phyloP scores from a whole-genome alignment of 2,329 filamentous ascomycete species.

The Huntiella moniliformis region DNA sequence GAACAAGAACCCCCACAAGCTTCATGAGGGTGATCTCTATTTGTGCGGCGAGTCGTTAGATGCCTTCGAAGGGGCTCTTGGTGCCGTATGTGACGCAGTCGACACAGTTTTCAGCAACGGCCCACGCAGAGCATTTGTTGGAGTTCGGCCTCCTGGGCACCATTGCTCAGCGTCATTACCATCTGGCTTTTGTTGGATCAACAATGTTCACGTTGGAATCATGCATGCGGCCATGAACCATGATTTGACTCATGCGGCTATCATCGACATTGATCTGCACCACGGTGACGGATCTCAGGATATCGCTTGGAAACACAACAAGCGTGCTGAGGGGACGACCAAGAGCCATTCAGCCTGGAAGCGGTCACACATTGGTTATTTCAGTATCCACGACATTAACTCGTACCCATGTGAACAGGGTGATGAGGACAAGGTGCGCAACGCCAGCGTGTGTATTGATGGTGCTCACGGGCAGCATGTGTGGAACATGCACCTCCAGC shows the following conservation, averaged over 20 bases:
- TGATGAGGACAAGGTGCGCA: constrained; percentile 84
- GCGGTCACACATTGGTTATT: constrained; percentile 82
- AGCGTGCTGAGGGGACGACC: constrained; percentile 50
- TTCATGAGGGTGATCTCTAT: constrained; percentile 85
- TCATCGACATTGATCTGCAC: constrained; percentile 80
- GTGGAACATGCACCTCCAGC: constrained; percentile 87
- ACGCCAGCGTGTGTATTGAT: constrained; percentile 85
- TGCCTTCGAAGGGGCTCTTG: constrained; percentile 78
- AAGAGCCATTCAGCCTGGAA: constrained; percentile 62
- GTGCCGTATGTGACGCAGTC: constrained; percentile 83
- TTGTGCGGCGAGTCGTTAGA: constrained; percentile 69
- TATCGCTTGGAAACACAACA: constrained; percentile 82
- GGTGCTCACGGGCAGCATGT: constrained; percentile 85
- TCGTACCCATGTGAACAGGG: constrained; percentile 91
- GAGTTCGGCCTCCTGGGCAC: constrained; percentile 80
- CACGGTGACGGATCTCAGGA: constrained; percentile 92
- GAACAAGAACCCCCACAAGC: constrained; percentile 26
- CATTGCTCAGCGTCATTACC: constrained; percentile 82
- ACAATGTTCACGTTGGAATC: constrained; percentile 95
- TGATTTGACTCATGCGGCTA: constrained; percentile 81
- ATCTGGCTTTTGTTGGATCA: constrained; percentile 95
- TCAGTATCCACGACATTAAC: constrained; percentile 94
- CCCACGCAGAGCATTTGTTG: constrained; percentile 70
- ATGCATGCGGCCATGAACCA: constrained; percentile 72
- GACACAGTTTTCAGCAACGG: constrained; percentile 54